A percentile compares a stretch with the other conserved stretches of the same genome.
These are phyloP conservation scores for Trichosanthes truncata DNA, from an alignment of 306 rosid species.

Conservation along the genomic window DNA sequence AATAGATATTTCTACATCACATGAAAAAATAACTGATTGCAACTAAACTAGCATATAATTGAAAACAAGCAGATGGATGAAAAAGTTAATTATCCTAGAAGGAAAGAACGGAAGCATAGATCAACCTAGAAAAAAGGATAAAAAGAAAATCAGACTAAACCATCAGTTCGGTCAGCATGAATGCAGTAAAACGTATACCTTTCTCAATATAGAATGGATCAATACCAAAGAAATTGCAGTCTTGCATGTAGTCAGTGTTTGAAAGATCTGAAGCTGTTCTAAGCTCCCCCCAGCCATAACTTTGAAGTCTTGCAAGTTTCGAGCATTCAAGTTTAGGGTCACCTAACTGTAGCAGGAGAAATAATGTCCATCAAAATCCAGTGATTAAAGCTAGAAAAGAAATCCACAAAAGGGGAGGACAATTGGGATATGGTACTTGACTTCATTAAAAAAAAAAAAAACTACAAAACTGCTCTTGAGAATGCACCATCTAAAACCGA, in stretches of 20 bases:
- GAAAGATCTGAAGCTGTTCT: constrained; percentile 21
- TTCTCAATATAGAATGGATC: constrained; percentile 65
- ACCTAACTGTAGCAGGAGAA: constrained; percentile 35
- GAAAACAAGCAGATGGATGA: neutral
- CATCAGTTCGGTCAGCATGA: neutral
- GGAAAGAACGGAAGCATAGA: neutral
- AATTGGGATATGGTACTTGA: no score
- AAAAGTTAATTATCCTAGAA: neutral
- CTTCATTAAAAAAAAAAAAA: no score
- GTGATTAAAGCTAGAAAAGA: neutral
- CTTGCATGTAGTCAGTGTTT: constrained; percentile 21
- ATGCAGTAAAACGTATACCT: constrained; percentile 27
- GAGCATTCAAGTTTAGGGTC: constrained; percentile 20
- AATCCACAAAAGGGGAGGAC: neutral
- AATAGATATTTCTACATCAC: neutral
- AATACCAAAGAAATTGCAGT: constrained; percentile 49
- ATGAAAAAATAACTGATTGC: neutral
- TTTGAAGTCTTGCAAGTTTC: constrained; percentile 46
- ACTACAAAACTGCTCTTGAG: neutral
- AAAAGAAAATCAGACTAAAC: neutral
- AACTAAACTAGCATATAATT: neutral
- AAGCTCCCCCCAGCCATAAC: constrained; percentile 67
- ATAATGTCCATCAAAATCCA: neutral
- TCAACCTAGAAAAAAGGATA: neutral
- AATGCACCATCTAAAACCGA: neutral